Percentiles rank a stretch among this genome's conserved stretches.
Evolutionary conservation across 139 green algal genomes (phyloP).

Genomic region (Chlorella sp.): DNA sequence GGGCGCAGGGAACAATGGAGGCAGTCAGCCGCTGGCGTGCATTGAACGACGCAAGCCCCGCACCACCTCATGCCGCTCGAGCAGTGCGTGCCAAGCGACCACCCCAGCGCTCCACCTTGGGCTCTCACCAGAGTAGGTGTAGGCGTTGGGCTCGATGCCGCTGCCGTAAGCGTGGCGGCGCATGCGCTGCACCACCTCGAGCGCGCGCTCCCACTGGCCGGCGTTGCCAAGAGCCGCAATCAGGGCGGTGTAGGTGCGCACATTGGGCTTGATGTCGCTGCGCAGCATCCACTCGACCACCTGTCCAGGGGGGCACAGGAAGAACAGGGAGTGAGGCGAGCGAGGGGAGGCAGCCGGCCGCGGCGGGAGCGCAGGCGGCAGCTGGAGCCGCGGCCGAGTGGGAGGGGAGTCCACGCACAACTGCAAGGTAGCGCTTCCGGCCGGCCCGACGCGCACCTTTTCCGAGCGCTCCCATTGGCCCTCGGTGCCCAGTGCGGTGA

Average conservation of each 20-base stretch:
- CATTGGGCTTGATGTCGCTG: slow-evolving; percentile 70
- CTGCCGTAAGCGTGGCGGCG: slow-evolving; percentile 43
- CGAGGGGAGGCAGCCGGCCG: no score
- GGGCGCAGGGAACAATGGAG: not conserved
- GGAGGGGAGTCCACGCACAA: no score
- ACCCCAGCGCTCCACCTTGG: no score
- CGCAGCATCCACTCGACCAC: slow-evolving; percentile 59
- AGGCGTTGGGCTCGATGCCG: slow-evolving; percentile 80
- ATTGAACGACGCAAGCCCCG: not conserved
- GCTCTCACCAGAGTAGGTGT: slow-evolving; percentile 72
- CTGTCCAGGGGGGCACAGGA: not conserved
- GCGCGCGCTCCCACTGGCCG: slow-evolving; percentile 68
- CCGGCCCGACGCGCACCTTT: slow-evolving; percentile 25
- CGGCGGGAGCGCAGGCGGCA: no score
- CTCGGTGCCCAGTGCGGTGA: slow-evolving; percentile 78
- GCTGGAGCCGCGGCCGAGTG: no score
- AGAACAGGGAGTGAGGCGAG: no score
- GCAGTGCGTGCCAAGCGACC: not conserved
- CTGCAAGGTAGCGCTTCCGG: no score
- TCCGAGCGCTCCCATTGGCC: slow-evolving; percentile 79
- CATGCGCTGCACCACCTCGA: slow-evolving; percentile 71
- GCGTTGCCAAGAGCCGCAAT: slow-evolving; percentile 71
- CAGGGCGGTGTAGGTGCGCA: slow-evolving; percentile 88
- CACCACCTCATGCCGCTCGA: not conserved
- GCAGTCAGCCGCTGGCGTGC: not conserved